Conservation (phyloP, 768 basidiomycete species). For the Lentinula boryana region DNA sequence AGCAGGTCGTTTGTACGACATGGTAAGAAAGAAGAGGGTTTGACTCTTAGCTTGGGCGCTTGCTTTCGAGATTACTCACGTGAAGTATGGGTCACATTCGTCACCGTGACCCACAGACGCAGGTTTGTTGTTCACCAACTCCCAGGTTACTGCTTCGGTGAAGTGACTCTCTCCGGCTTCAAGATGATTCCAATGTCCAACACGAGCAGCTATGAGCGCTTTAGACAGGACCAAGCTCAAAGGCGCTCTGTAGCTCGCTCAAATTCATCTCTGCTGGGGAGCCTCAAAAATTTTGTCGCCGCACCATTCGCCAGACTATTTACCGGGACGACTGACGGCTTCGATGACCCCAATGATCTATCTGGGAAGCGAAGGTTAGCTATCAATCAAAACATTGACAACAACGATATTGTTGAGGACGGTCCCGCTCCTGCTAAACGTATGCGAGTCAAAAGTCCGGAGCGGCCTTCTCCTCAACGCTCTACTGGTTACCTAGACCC, state of each 20-base stretch:
- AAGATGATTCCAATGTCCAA: slow-evolving; percentile 8
- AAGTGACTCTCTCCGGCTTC: background rate
- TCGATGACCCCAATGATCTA: slow-evolving; percentile 36
- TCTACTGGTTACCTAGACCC: slow-evolving; percentile 46
- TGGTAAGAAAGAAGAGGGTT: background rate
- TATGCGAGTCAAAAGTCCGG: slow-evolving; percentile 47
- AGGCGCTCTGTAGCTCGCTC: slow-evolving; percentile 40
- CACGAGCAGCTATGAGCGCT: slow-evolving; percentile 1
- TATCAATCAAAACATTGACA: slow-evolving; percentile 17
- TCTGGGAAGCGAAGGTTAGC: slow-evolving; percentile 53
- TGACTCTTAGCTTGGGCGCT: too few relatives aligned
- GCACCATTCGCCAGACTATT: slow-evolving; percentile 55
- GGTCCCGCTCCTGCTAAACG: slow-evolving; percentile 40
- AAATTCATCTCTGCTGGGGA: slow-evolving; percentile 53
- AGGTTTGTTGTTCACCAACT: background rate
- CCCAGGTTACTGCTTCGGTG: slow-evolving; percentile 1
- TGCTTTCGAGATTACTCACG: background rate
- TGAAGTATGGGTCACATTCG: background rate
- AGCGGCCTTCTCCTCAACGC: slow-evolving; percentile 15
- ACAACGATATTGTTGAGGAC: slow-evolving; percentile 26
- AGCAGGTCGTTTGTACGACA: slow-evolving; percentile 4
- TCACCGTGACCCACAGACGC: background rate
- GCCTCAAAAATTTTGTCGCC: slow-evolving; percentile 62
- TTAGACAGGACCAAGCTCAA: slow-evolving; percentile 5
- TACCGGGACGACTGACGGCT: slow-evolving; percentile 41